Base-by-base conservation (phyloP, 1,284 basidiomycete genomes). In the Rhizoctonia solani region DNA sequence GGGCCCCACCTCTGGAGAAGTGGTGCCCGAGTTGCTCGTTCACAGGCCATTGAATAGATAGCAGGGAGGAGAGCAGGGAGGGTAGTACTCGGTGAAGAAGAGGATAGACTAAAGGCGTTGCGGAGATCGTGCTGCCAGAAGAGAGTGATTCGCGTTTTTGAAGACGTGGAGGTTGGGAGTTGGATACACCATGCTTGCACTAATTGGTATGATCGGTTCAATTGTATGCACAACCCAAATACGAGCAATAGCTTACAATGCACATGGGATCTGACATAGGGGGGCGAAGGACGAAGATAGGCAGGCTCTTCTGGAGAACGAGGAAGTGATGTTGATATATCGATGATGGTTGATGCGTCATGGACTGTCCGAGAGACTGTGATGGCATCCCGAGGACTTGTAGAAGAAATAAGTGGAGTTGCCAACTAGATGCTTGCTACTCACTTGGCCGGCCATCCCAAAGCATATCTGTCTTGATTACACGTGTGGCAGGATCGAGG, bases 381-480 rank as follows among this genome's bases (percentile, higher is more conserved):
- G 37, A 97, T 89, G n/a, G 93, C 87, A 74, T 97, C 95, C 72
- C 95, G 82, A 5, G 95, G 92, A 72, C 92, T 97, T 72, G 11
- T 3, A 13, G 47, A 3, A 23, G 29, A 29, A 50, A 29, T 32
- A 71, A 52, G 39, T 72, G 71, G 71, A 72, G 3, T 16, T 30
- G 14, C 72, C 73, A 56, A 73, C 70, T 23, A 76, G 68, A 46
- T 73, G 72, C 42, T 6, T 70, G 52, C 44, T 29, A 83, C 90
- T 75, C 75, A 95, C 92, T 90, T 96, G 65, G 93, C 94, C 67
- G 96, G 96, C 96, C 96, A 98, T 1, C 96, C 97, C 6, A 98
- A 79, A 4, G 88, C 87, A 76, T 93, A 98, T 93, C 91, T 0
- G 94, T 95, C 80, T 91, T 93, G 56, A 85, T 84, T 72, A 98